phyloP scores from a whole-genome alignment of 2,329 filamentous ascomycete species.

The Raffaelea arxii region DNA sequence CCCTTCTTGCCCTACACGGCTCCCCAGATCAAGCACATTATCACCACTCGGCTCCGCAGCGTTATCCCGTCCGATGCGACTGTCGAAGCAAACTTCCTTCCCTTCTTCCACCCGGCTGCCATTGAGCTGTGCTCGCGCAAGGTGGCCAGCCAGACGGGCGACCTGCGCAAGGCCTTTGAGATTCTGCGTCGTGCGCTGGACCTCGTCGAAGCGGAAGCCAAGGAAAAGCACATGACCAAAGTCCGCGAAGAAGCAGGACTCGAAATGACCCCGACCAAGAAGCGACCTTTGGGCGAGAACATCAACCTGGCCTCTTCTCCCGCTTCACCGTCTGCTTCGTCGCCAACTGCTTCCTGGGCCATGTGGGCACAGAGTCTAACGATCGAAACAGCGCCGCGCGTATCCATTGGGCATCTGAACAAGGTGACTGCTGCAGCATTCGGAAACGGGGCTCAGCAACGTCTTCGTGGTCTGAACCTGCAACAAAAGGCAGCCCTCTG shows the following conservation, averaged over 20 bases:
- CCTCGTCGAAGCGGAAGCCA: constrained; percentile 76
- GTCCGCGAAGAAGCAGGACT: constrained; percentile 16
- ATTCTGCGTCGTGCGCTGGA: constrained; percentile 86
- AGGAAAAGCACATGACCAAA: constrained; percentile 59
- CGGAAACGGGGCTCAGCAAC: constrained; percentile 76
- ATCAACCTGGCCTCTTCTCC: constrained; percentile 54
- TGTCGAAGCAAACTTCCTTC: constrained; percentile 48
- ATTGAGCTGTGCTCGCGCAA: constrained; percentile 93
- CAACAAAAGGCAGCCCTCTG: constrained; percentile 96
- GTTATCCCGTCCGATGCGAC: constrained; percentile 51
- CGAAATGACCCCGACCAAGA: constrained; percentile 38
- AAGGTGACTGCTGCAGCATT: constrained; percentile 85
- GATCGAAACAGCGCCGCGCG: constrained; percentile 71
- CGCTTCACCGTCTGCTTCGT: not conserved
- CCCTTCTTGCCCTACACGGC: constrained; percentile 91
- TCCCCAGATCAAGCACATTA: constrained; percentile 75
- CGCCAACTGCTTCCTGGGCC: constrained; percentile 17
- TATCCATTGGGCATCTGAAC: constrained; percentile 83
- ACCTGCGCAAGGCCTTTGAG: constrained; percentile 90
- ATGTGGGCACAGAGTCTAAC: constrained; percentile 55
- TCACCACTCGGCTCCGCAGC: constrained; percentile 72
- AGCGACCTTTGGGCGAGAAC: constrained; percentile 65
- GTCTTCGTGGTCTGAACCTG: constrained; percentile 79
- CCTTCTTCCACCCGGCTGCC: constrained; percentile 87
- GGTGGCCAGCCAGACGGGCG: constrained; percentile 86